phyloP scores from a whole-genome alignment of 2,329 filamentous ascomycete genomes.

The Exophiala sp. region DNA sequence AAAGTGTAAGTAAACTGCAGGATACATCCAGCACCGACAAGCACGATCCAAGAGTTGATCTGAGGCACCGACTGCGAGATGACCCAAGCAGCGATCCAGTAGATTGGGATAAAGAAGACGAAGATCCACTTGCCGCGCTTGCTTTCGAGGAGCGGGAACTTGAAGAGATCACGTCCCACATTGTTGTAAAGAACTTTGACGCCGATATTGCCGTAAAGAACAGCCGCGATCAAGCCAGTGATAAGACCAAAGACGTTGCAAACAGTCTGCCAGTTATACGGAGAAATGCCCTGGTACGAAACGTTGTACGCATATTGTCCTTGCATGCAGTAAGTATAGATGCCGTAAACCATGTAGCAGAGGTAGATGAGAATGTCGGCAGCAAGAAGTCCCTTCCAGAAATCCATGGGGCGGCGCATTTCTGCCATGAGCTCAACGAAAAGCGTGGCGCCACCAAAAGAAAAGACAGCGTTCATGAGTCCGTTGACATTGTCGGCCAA shows the following conservation, averaged over 20 bases:
- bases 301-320: conserved; percentile 46
- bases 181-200: conserved; percentile 32
- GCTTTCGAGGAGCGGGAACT: conserved; percentile 16
- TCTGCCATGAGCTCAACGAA: conserved; percentile 58
- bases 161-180: conserved; percentile 19
- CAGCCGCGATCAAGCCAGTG: conserved; percentile 37
- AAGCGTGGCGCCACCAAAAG: conserved; percentile 58
- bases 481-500: conserved; percentile 50
- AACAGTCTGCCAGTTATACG: conserved; percentile 40
- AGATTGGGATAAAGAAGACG: conserved; percentile 37
- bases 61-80: conserved; percentile 45
- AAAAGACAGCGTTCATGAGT: conserved; percentile 54
- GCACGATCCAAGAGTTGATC: conserved; percentile 36
- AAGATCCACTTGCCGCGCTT: conserved; percentile 21
- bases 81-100: conserved; percentile 45
- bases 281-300: conserved; percentile 41
- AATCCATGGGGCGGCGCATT: conserved; percentile 49
- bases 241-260: conserved; percentile 41
- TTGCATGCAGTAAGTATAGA: conserved; percentile 48
- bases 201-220: conserved; percentile 43
- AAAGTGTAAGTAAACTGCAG: conserved; percentile 49
- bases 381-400: conserved; percentile 46
- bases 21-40: conserved; percentile 45
- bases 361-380: conserved; percentile 49
- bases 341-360: conserved; percentile 48